Conservation (phyloP, 257 asterid species). For the Craterostigma plantagineum region DNA sequence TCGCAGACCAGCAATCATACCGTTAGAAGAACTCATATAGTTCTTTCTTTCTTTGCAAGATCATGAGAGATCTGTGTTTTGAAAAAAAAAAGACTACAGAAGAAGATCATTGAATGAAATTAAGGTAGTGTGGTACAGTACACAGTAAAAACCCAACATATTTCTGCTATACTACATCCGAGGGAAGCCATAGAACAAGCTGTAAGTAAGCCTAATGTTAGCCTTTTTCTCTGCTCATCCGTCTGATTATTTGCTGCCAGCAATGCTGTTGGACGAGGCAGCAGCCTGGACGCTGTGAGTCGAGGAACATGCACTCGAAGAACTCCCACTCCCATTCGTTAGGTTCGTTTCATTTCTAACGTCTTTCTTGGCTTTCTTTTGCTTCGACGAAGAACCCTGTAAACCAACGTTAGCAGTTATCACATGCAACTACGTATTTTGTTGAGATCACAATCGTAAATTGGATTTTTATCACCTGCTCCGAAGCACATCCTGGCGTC, state of each 20-base stretch:
- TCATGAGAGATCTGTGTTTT: no score
- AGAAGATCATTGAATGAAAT: no score
- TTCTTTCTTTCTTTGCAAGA: no score
- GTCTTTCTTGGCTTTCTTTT: slow-evolving; percentile 33
- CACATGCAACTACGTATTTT: neutral
- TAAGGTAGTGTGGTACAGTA: no score
- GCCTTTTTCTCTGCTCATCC: no score
- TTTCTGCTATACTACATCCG: no score
- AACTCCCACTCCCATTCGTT: slow-evolving; percentile 50
- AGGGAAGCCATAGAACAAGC: no score
- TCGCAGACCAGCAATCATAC: no score
- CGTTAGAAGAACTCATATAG: no score
- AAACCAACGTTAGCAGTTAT: neutral
- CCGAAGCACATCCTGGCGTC: slow-evolving; percentile 84
- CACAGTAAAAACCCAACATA: no score
- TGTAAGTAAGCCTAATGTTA: no score
- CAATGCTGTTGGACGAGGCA: slow-evolving; percentile 52
- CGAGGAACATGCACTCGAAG: slow-evolving; percentile 85
- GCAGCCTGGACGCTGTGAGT: slow-evolving; percentile 42
- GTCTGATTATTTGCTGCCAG: slow-evolving; percentile 24
- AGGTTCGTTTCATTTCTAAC: slow-evolving; percentile 41
- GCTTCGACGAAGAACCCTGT: slow-evolving; percentile 56
- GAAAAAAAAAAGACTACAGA: no score
- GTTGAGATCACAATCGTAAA: neutral
- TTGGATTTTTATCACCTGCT: slow-evolving; percentile 30